phyloP scores from a whole-genome alignment of 257 asterid species.

The Przewalskia tangutica region DNA sequence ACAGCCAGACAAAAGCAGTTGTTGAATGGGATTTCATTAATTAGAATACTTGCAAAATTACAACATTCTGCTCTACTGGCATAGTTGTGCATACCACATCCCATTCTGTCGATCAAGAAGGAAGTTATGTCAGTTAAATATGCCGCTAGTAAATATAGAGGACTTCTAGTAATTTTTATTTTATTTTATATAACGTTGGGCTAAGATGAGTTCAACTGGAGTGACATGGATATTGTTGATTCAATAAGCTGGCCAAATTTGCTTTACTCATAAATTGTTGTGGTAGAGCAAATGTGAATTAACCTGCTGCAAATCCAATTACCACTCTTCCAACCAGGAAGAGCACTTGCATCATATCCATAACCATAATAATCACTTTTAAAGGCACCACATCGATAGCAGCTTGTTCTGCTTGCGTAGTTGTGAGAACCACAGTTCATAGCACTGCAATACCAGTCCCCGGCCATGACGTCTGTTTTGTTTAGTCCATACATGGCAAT shows the following conservation, averaged over 20 bases:
- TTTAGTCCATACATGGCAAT: conserved; percentile 37
- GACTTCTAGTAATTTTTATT: background rate
- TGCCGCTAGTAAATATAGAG: background rate
- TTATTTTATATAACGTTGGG: no score
- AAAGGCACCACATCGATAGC: conserved; percentile 53
- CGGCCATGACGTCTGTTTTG: conserved; percentile 46
- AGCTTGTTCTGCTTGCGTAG: conserved; percentile 69
- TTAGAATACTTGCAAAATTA: conserved; percentile 4
- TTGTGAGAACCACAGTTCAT: conserved; percentile 70
- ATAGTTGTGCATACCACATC: conserved; percentile 68
- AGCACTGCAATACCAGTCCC: conserved; percentile 73
- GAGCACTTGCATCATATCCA: conserved; percentile 27
- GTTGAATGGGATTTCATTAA: conserved; percentile 16
- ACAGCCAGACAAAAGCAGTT: no score
- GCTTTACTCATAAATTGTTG: no score
- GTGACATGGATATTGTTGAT: background rate
- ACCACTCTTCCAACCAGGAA: conserved; percentile 89
- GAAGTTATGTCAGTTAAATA: background rate
- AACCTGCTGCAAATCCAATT: conserved; percentile 87
- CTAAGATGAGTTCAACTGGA: no score
- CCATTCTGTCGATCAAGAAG: conserved; percentile 28
- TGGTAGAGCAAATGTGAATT: background rate
- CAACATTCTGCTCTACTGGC: conserved; percentile 68
- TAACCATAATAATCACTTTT: conserved; percentile 50
- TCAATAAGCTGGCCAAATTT: background rate